A percentile compares a stretch with the other conserved stretches of the same genome.
phyloP scores from a whole-genome alignment of 2,329 filamentous ascomycete species.

The Penicillium thymicola region DNA sequence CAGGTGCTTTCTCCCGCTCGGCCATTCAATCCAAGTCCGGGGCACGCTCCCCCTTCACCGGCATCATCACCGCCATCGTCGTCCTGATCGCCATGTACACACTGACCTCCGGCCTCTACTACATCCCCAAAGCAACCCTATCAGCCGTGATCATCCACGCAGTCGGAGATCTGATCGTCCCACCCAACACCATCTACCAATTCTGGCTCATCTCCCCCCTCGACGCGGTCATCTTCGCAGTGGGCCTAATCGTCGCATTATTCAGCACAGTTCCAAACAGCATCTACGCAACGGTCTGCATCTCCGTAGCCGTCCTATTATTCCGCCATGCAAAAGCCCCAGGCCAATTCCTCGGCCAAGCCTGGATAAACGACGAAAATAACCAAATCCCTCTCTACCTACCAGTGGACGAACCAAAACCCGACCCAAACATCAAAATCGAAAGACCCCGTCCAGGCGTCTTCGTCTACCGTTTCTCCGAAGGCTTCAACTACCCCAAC shows the following conservation, averaged over 20 bases:
- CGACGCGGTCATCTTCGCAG: conserved; percentile 85
- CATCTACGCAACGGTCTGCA: conserved; percentile 76
- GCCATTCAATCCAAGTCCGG: conserved; percentile 94
- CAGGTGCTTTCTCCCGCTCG: conserved; percentile 88
- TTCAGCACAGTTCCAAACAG: conserved; percentile 85
- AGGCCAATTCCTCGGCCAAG: conserved; percentile 73
- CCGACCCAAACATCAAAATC: conserved; percentile 73
- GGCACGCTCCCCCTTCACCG: conserved; percentile 81
- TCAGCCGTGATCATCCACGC: conserved; percentile 90
- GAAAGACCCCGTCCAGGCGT: conserved; percentile 78
- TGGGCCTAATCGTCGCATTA: conserved; percentile 80
- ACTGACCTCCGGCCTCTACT: conserved; percentile 81
- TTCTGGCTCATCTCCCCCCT: conserved; percentile 89
- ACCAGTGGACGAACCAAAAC: conserved; percentile 73
- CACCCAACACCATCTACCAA: conserved; percentile 81
- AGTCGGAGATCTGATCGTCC: conserved; percentile 82
- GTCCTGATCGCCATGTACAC: conserved; percentile 86
- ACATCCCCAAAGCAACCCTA: conserved; percentile 75
- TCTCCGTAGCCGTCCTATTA: conserved; percentile 71
- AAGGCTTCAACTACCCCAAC: conserved; percentile 92
- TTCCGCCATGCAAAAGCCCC: conserved; percentile 75
- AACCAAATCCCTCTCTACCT: conserved; percentile 59
- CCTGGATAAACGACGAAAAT: conserved; percentile 29
- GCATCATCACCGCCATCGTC: conserved; percentile 76
- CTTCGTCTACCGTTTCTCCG: conserved; percentile 87